These are phyloP conservation scores for Umbelopsis ramanniana DNA, from an alignment of 192 early-diverging fungal species.

Conservation along the genomic window DNA sequence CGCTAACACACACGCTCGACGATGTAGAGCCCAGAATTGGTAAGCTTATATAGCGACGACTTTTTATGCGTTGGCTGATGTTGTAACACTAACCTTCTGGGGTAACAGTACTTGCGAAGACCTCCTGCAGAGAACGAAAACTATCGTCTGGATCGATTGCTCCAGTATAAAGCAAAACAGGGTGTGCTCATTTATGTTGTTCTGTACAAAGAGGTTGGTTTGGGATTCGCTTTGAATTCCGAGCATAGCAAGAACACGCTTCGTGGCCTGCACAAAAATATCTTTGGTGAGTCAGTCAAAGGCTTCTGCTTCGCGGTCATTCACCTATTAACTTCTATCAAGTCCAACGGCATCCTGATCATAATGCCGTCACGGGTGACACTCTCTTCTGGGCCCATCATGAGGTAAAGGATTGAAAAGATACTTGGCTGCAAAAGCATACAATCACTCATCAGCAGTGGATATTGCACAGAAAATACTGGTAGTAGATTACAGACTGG, in stretches of 20 bases:
- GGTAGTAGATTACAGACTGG: conserved; percentile 78
- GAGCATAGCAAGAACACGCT: conserved; percentile 75
- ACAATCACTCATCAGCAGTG: neutral
- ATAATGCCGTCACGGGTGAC: conserved; percentile 61
- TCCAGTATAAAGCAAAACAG: conserved; percentile 80
- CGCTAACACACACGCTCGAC: neutral
- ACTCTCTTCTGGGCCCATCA: conserved; percentile 86
- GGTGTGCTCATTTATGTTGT: conserved; percentile 85
- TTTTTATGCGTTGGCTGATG: conserved; percentile 46
- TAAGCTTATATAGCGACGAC: neutral
- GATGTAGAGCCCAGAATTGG: conserved; percentile 21
- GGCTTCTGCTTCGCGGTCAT: neutral
- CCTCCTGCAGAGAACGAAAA: conserved; percentile 77
- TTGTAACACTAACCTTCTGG: conserved; percentile 48
- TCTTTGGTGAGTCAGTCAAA: conserved; percentile 49
- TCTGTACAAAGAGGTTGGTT: conserved; percentile 81
- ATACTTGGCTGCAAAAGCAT: no score
- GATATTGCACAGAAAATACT: conserved; percentile 74
- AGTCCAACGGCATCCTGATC: conserved; percentile 87
- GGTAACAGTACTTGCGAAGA: conserved; percentile 66
- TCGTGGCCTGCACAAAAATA: conserved; percentile 72
- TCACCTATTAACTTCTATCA: neutral
- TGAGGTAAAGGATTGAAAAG: conserved; percentile 42
- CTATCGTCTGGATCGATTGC: conserved; percentile 74
- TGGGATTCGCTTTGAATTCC: conserved; percentile 73